phyloP scores from a whole-genome alignment of 139 green algal species.

The Gonium pectorale region DNA sequence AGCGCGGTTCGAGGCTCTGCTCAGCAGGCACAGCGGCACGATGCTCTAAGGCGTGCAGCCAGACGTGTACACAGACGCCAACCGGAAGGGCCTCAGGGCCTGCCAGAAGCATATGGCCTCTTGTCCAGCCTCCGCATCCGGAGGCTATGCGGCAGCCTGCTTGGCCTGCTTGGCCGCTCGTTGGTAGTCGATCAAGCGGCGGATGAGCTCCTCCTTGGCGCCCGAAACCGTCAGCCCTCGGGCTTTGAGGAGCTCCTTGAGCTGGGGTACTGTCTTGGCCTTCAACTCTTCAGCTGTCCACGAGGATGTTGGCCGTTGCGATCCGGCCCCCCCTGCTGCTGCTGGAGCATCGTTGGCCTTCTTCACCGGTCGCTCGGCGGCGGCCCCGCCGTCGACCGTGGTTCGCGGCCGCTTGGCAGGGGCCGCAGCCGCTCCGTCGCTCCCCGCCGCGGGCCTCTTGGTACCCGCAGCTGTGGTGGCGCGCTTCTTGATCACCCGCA shows the following conservation, averaged over 20 bases:
- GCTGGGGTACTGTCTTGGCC: constrained; percentile 27
- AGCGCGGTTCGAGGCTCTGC: constrained; percentile 70
- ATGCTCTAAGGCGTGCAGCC: not conserved
- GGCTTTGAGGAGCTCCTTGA: constrained; percentile 36
- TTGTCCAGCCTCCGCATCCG: no score
- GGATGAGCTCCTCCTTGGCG: constrained; percentile 48
- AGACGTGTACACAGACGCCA: no score
- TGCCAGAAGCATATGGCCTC: no score
- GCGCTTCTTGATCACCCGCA: constrained; percentile 16
- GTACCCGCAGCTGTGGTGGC: no score
- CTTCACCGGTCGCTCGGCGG: constrained; percentile 7
- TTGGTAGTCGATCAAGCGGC: constrained; percentile 28
- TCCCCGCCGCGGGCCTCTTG: constrained; percentile 9
- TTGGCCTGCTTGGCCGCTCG: constrained; percentile 3
- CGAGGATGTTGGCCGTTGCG: not conserved
- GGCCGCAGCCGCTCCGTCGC: not conserved
- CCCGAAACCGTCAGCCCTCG: constrained; percentile 16
- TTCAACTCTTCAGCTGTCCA: constrained; percentile 40
- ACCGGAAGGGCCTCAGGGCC: no score
- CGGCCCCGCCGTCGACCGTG: not conserved
- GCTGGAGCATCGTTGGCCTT: not conserved
- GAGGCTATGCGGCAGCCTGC: no score
- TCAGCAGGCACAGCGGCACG: constrained; percentile 57
- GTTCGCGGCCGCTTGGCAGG: not conserved
- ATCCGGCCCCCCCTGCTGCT: not conserved